phyloP scores from a whole-genome alignment of 2,329 filamentous ascomycete genomes.

The Bipolaris cookei region DNA sequence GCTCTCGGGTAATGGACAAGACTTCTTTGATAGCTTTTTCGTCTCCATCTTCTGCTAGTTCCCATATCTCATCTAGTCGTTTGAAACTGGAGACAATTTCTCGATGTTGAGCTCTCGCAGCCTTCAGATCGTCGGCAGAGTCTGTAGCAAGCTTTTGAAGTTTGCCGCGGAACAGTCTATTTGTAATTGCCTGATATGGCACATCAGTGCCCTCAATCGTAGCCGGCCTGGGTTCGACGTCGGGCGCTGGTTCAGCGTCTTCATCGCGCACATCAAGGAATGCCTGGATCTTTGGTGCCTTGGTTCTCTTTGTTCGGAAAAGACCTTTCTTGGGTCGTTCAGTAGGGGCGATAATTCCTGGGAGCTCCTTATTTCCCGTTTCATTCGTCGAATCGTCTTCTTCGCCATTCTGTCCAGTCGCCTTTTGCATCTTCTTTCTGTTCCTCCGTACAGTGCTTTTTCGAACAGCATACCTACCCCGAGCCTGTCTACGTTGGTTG shows the following conservation, averaged over 20 bases:
- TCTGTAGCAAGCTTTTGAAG: conserved; percentile 36
- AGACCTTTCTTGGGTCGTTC: conserved; percentile 39
- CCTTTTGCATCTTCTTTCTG: conserved; percentile 34
- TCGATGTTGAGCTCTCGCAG: conserved; percentile 43
- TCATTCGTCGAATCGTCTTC: conserved; percentile 27
- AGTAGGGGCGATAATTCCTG: conserved; percentile 24
- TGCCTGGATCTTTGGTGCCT: conserved; percentile 30
- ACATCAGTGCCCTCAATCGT: conserved; percentile 41
- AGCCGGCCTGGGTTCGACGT: conserved; percentile 17
- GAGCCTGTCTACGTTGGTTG: conserved; percentile 32
- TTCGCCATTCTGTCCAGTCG: conserved; percentile 26
- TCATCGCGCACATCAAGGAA: conserved; percentile 38
- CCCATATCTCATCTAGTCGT: conserved; percentile 53
- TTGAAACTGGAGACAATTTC: conserved; percentile 52
- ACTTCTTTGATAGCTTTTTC: conserved; percentile 60
- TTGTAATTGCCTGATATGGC: conserved; percentile 37
- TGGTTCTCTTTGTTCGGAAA: conserved; percentile 35
- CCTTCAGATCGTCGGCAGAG: conserved; percentile 52
- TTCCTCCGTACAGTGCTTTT: conserved; percentile 38
- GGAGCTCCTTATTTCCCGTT: conserved; percentile 21
- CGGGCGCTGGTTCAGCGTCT: conserved; percentile 5
- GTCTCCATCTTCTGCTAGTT: conserved; percentile 57
- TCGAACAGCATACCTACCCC: conserved; percentile 37
- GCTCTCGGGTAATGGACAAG: conserved; percentile 63
- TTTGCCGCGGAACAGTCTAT: conserved; percentile 38